Percentiles rank a stretch among this genome's conserved stretches.
Evolutionary conservation across 2,329 filamentous ascomycete species (phyloP).

Genomic region (Xenoacremonium recifei): DNA sequence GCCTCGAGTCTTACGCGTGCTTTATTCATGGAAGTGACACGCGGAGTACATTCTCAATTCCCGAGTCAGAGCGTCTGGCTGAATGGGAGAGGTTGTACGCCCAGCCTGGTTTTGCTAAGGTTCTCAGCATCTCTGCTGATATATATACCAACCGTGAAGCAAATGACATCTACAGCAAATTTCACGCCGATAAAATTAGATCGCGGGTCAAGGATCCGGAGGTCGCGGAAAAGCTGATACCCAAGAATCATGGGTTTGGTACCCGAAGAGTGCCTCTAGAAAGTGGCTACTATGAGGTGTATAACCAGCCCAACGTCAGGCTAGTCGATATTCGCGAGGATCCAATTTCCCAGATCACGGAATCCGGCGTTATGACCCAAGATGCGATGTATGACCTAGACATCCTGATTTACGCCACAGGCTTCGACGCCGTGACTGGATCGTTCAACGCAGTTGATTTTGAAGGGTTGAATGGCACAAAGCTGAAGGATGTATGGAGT

Average conservation of each 20-base stretch:
- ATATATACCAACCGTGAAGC: slow-evolving; percentile 10
- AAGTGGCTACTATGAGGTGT: slow-evolving; percentile 13
- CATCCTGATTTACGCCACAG: slow-evolving; percentile 20
- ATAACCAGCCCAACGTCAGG: slow-evolving; percentile 11
- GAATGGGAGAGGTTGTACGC: slow-evolving; percentile 32
- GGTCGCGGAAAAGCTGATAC: slow-evolving; percentile 11
- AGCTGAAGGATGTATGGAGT: slow-evolving; percentile 35
- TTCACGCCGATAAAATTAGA: slow-evolving; percentile 12
- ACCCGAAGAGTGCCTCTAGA: slow-evolving; percentile 10
- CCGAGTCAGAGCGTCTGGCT: slow-evolving; percentile 24
- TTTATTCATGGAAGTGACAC: slow-evolving; percentile 18
- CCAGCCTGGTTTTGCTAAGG: slow-evolving; percentile 37
- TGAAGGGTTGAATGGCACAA: slow-evolving; percentile 41
- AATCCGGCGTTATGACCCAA: slow-evolving; percentile 12
- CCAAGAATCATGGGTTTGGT: slow-evolving; percentile 12
- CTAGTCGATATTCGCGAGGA: slow-evolving; percentile 13
- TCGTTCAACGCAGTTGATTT: slow-evolving; percentile 38
- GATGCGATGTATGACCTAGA: slow-evolving; percentile 14
- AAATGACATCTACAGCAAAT: slow-evolving; percentile 11
- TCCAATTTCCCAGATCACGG: slow-evolving; percentile 15
- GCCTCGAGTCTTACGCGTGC: slow-evolving; percentile 18
- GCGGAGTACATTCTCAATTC: slow-evolving; percentile 19
- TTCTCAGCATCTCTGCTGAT: slow-evolving; percentile 9
- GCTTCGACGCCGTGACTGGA: slow-evolving; percentile 21
- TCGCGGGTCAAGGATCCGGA: slow-evolving; percentile 8